phyloP scores from a whole-genome alignment of 257 asterid genomes.

The Nicotiana otophora region DNA sequence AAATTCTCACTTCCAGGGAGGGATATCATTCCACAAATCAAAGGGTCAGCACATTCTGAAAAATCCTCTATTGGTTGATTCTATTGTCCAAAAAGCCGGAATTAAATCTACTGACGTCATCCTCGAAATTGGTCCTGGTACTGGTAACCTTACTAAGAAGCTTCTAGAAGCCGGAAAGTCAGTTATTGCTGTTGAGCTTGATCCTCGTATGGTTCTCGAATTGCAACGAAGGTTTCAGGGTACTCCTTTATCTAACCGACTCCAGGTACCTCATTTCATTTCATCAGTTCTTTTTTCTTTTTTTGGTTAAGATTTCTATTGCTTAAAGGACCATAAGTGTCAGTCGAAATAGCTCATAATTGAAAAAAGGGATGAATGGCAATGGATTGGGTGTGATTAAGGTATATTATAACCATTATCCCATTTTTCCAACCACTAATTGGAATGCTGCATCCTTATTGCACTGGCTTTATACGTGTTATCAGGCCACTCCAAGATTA shows the following conservation, averaged over 20 bases:
- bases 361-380: too few species aligned
- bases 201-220: constrained; percentile 96
- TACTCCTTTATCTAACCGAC: constrained; percentile 60
- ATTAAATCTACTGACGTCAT: constrained; percentile 73
- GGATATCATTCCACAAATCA: constrained; percentile 88
- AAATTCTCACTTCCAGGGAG: constrained; percentile 71
- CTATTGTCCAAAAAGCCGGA: constrained; percentile 86
- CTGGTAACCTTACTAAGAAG: constrained; percentile 94
- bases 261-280: constrained; percentile 31
- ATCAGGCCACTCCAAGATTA: too few species aligned
- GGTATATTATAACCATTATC: too few species aligned
- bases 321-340: too few species aligned
- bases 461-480: too few species aligned
- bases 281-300: not conserved
- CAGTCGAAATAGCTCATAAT: too few species aligned
- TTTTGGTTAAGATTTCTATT: too few species aligned
- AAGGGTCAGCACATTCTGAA: constrained; percentile 91
- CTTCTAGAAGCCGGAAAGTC: constrained; percentile 91
- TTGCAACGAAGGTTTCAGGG: constrained; percentile 88
- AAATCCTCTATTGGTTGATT: constrained; percentile 75
- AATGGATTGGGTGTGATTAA: too few species aligned
- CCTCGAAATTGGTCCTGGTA: constrained; percentile 97
- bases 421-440: too few species aligned
- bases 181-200: constrained; percentile 84
- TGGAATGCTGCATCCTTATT: too few species aligned